Conservation (phyloP, 192 early-diverging fungal genomes). For the Coemansia pectinata region DNA sequence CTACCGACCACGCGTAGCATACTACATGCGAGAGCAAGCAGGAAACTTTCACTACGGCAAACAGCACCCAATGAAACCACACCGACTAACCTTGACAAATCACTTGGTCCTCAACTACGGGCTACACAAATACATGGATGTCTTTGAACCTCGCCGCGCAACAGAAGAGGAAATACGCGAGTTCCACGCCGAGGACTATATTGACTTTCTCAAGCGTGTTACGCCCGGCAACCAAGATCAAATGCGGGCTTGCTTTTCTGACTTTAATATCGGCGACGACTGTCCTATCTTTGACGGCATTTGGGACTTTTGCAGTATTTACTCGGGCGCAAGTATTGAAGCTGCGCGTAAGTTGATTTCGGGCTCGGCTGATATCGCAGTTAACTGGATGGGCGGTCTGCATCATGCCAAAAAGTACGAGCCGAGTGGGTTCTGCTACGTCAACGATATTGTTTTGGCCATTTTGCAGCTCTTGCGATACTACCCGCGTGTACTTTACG, state of each 20-base stretch:
- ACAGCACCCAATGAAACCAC: conserved; percentile 87
- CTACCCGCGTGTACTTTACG: conserved; percentile 90
- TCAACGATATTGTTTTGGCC: conserved; percentile 91
- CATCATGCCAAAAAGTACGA: conserved; percentile 81
- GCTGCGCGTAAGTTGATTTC: conserved; percentile 82
- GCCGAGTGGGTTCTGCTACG: conserved; percentile 94
- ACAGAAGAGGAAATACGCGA: conserved; percentile 88
- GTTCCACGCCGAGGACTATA: conserved; percentile 96
- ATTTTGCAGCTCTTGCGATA: conserved; percentile 70
- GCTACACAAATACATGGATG: conserved; percentile 86
- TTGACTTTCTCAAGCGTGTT: conserved; percentile 90
- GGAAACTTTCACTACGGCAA: conserved; percentile 82
- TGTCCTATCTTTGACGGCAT: conserved; percentile 97
- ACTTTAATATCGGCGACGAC: conserved; percentile 95
- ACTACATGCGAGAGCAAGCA: conserved; percentile 75
- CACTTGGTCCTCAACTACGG: conserved; percentile 92
- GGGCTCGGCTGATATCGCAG: conserved; percentile 84
- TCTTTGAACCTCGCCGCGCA: conserved; percentile 80
- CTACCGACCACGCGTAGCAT: conserved; percentile 66
- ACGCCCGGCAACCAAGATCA: conserved; percentile 69
- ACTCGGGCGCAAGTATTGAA: conserved; percentile 92
- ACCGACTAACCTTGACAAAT: conserved; percentile 91
- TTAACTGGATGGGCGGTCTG: conserved; percentile 91
- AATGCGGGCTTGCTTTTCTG: conserved; percentile 59
- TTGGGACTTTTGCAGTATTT: conserved; percentile 92